Evolutionary conservation across 2,329 filamentous ascomycete genomes (phyloP), one percentile per base, ranked within the genome.

Genomic region (Arthrobotrys entomopaga): DNA sequence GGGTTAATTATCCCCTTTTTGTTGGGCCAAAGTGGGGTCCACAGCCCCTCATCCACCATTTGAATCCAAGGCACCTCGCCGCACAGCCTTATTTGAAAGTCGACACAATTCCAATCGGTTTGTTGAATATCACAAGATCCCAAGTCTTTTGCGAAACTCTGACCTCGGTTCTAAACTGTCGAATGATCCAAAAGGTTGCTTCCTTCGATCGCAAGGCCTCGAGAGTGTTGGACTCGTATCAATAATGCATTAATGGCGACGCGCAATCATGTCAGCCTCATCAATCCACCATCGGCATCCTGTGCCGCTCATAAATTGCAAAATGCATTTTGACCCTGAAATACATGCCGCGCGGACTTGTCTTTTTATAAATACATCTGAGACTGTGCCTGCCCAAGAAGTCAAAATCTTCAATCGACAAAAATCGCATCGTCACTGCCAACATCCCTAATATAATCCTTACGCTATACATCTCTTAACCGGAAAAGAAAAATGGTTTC

Each of bases 201-300:
- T 46, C 42, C 42, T 46, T 46, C 34, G 34, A 40, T 49, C 53
- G 29, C 50, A 49, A 49, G 56, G 40, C 20, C 19, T 46, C 56
- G 48, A 56, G 63, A 10, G 15, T 15, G 19, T 24, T 48, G n/a
- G n/a, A n/a, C n/a, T n/a, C n/a, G n/a, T n/a, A n/a, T 29, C 42
- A 40, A 43, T 2, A 65, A 49, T 63, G 57, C n/a, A n/a, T n/a
- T n/a, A n/a, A n/a, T n/a, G n/a, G n/a, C 57, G 70, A 74, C 70
- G 70, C 70, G 63, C 63, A 59, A n/a, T n/a, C n/a, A n/a, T n/a
- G 54, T 67, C n/a, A 57, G 70, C 70, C 70, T 59, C 46, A 29
- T 40, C n/a, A n/a, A n/a, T n/a, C n/a, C 29, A 8, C 29, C 29
- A 2, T 10, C 10, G 56, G 24, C 29, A 34, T 60, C 49, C 56